phyloP scores from a whole-genome alignment of 805 yeast species.

The Zygoascus flipseniorum region DNA sequence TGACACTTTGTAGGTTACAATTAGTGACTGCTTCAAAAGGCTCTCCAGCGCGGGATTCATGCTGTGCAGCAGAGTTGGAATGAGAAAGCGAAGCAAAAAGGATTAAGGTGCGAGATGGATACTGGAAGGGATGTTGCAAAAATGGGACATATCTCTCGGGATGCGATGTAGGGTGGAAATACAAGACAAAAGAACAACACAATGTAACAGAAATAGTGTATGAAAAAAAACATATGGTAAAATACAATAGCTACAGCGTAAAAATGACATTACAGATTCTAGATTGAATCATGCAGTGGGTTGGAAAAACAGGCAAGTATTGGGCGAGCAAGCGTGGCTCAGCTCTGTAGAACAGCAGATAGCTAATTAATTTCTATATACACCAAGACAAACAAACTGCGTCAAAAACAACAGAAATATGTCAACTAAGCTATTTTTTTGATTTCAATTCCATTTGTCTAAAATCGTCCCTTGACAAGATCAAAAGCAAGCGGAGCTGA shows the following conservation, averaged over 20 bases:
- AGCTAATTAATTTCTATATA: not conserved
- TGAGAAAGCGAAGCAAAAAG: not conserved
- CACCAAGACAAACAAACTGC: not conserved
- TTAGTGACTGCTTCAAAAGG: not conserved
- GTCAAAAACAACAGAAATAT: not conserved
- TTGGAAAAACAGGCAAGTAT: no score
- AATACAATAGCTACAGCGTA: no score
- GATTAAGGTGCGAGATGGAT: not conserved
- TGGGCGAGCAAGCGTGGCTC: no score
- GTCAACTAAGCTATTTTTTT: not conserved
- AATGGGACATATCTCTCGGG: not conserved
- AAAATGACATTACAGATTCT: no score
- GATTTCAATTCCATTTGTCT: slow-evolving; percentile 3
- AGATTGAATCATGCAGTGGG: no score
- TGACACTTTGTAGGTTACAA: slow-evolving; percentile 4
- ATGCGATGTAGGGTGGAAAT: no score
- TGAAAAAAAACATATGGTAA: no score
- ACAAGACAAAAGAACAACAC: no score
- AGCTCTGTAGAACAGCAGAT: not conserved
- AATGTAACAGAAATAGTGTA: no score
- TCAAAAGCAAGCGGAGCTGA: slow-evolving; percentile 32
- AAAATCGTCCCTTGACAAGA: slow-evolving; percentile 31
- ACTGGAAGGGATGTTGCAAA: not conserved
- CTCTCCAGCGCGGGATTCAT: slow-evolving; percentile 3
- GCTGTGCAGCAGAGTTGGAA: not conserved